These are phyloP conservation scores for Scedosporium apiospermum DNA, from an alignment of 2,329 filamentous ascomycete genomes.

Conservation along the genomic window DNA sequence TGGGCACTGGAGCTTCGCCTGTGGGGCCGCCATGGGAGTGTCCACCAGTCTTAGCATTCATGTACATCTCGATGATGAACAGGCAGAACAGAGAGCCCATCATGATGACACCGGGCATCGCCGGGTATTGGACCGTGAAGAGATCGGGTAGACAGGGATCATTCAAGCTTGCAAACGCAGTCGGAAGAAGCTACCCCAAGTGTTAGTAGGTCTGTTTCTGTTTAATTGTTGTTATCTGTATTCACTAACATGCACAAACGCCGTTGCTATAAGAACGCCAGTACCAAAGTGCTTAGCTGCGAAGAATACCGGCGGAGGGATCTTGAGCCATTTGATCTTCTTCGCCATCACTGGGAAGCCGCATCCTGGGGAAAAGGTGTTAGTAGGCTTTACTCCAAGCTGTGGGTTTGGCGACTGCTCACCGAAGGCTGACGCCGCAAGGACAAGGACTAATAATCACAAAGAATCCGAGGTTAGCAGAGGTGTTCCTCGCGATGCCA, in stretches of 20 bases:
- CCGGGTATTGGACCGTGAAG: conserved; percentile 49
- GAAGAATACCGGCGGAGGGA: conserved; percentile 48
- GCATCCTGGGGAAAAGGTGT: conserved; percentile 22
- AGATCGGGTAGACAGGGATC: conserved; percentile 49
- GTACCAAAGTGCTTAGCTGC: conserved; percentile 60
- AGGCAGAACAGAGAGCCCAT: conserved; percentile 52
- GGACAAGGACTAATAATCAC: conserved; percentile 24
- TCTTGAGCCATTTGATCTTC: conserved; percentile 49
- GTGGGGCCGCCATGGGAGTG: conserved; percentile 49
- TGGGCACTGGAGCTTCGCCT: conserved; percentile 18
- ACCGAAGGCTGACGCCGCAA: conserved; percentile 29
- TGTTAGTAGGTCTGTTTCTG: neutral
- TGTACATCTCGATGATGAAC: conserved; percentile 53
- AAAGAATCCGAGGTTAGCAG: conserved; percentile 7
- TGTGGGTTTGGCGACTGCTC: conserved; percentile 6
- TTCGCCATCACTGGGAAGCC: conserved; percentile 44
- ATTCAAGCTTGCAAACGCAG: conserved; percentile 43
- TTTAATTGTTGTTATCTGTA: neutral
- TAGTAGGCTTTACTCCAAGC: conserved; percentile 9
- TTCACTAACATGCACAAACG: conserved; percentile 55
- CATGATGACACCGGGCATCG: conserved; percentile 56
- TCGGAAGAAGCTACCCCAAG: conserved; percentile 40
- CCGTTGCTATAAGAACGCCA: conserved; percentile 62
- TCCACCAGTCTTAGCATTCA: conserved; percentile 48
- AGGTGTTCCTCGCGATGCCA: neutral